Evolutionary conservation across 768 basidiomycete species (phyloP).

Genomic region (Tricholomella constricta): DNA sequence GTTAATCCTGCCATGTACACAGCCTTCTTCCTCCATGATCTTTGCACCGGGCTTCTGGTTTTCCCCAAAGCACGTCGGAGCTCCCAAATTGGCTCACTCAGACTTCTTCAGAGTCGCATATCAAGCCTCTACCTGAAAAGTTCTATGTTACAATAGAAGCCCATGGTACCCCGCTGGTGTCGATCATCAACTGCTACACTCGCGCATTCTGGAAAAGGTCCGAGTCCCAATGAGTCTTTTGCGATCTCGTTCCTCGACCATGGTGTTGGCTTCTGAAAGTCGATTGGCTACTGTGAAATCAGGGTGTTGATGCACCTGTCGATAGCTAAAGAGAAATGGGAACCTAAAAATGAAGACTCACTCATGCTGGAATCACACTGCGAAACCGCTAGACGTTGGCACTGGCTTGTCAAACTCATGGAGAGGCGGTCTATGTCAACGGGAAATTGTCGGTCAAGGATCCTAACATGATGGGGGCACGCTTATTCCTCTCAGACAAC

Average conservation of each 20-base stretch:
- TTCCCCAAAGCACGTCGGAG: too few species aligned
- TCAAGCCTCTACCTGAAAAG: slow-evolving; percentile 26
- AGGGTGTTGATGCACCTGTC: background rate
- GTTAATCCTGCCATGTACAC: too few species aligned
- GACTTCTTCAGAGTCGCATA: background rate
- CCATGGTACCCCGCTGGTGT: slow-evolving; percentile 25
- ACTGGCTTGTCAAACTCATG: slow-evolving; percentile 41
- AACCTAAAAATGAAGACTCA: slow-evolving; percentile 35
- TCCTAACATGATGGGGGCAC: slow-evolving; percentile 21
- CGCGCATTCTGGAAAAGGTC: background rate
- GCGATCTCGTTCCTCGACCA: slow-evolving; percentile 28
- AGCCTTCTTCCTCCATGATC: background rate
- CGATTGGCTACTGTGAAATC: too few species aligned
- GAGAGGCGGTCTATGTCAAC: slow-evolving; percentile 37
- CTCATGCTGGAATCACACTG: slow-evolving; percentile 24
- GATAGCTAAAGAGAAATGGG: slow-evolving; percentile 43
- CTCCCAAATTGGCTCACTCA: too few species aligned
- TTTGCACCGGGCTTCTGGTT: too few species aligned
- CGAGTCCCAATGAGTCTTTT: slow-evolving; percentile 14
- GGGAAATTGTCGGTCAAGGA: slow-evolving; percentile 23
- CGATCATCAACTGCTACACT: slow-evolving; percentile 32
- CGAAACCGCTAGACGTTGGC: slow-evolving; percentile 37
- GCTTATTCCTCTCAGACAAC: background rate
- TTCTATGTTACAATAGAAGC: slow-evolving; percentile 28
- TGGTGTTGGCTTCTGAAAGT: slow-evolving; percentile 34